Evolutionary conservation across 2,329 filamentous ascomycete species (phyloP), one percentile per base, ranked within the genome.

Genomic region (Penicillium sclerotigenum): DNA sequence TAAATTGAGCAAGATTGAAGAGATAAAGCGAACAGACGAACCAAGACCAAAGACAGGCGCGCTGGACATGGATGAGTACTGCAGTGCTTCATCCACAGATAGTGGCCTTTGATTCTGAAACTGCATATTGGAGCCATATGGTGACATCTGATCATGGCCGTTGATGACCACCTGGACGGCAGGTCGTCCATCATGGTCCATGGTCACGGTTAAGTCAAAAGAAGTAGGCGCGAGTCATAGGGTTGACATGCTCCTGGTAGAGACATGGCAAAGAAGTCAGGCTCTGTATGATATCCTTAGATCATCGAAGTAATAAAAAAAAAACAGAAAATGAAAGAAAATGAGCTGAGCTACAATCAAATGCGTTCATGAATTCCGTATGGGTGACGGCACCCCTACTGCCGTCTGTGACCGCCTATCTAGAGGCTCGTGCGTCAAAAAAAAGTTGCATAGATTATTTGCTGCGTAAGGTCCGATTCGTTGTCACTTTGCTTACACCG

Each of bases 51-150:
- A 78, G 34, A 77, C 68, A 20, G 77, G 76, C 43, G 77, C 72
- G 47, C 75, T 79, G n/a, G 77, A 79, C 73, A 80, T 77, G 28
- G 78, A 77, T 38, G 78, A 80, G 64, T 74, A 80, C 59, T 77
- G 75, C 46, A 80, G 67, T 8, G 78, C 78, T 63, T 79, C 74
- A 58, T 78, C 75, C 46, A 80, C 77, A 31, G 70, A 75, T 52
- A 80, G 63, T 38, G 77, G 71, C 51, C 73, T 65, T 52, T 62
- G 65, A 31, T 62, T 69, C 54, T 68, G 68, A 18, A 59, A 46
- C 11, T 66, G 54, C 53, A 68, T 71, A 61, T 67, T 67, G 37
- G 64, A 41, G 47, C 56, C 52, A 60, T 69, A 59, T 33, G 56
- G 55, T 47, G 59, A 65, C 53, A 64, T 57, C 49, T 71, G 69